Percentiles rank a stretch among this genome's conserved stretches.
phyloP scores from a whole-genome alignment of 1,284 basidiomycete genomes.

The Cutaneotrichosporon cavernicola region DNA sequence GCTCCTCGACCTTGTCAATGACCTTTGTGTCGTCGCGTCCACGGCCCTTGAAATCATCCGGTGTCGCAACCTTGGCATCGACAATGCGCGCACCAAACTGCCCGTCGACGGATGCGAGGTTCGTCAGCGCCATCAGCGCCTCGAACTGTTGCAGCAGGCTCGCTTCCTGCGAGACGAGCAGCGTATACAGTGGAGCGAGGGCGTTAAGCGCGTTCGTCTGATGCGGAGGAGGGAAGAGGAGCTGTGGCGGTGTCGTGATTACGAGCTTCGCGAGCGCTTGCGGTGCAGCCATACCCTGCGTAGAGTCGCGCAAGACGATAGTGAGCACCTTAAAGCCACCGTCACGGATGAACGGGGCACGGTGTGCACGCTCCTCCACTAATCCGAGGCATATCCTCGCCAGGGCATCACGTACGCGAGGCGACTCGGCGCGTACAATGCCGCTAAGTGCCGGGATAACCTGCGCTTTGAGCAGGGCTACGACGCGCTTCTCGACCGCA shows the following conservation, averaged over 20 bases:
- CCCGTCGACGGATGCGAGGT: slow-evolving; percentile 76
- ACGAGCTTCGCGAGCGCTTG: slow-evolving; percentile 90
- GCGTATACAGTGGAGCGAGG: slow-evolving; percentile 69
- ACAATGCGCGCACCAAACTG: slow-evolving; percentile 64
- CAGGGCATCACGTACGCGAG: slow-evolving; percentile 51
- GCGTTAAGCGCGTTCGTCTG: slow-evolving; percentile 73
- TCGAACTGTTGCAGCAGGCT: slow-evolving; percentile 84
- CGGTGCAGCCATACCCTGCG: slow-evolving; percentile 64
- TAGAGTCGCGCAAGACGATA: slow-evolving; percentile 57
- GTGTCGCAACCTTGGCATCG: slow-evolving; percentile 32
- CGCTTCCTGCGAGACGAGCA: slow-evolving; percentile 68
- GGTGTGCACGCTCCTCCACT: slow-evolving; percentile 70
- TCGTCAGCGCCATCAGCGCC: slow-evolving; percentile 91
- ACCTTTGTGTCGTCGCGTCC: slow-evolving; percentile 16
- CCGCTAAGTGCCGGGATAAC: slow-evolving; percentile 64
- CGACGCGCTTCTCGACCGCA: slow-evolving; percentile 37
- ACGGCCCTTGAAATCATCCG: slow-evolving; percentile 13
- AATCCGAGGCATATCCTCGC: slow-evolving; percentile 67
- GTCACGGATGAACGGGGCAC: slow-evolving; percentile 75
- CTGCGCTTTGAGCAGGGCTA: slow-evolving; percentile 58
- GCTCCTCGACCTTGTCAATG: slow-evolving; percentile 69
- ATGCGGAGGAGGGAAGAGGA: slow-evolving; percentile 73
- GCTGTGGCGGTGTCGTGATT: slow-evolving; percentile 83
- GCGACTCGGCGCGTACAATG: slow-evolving; percentile 57
- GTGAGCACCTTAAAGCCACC: slow-evolving; percentile 76